phyloP scores from a whole-genome alignment of 495 filamentous ascomycete species.

The Diplogelasinospora grovesii region DNA sequence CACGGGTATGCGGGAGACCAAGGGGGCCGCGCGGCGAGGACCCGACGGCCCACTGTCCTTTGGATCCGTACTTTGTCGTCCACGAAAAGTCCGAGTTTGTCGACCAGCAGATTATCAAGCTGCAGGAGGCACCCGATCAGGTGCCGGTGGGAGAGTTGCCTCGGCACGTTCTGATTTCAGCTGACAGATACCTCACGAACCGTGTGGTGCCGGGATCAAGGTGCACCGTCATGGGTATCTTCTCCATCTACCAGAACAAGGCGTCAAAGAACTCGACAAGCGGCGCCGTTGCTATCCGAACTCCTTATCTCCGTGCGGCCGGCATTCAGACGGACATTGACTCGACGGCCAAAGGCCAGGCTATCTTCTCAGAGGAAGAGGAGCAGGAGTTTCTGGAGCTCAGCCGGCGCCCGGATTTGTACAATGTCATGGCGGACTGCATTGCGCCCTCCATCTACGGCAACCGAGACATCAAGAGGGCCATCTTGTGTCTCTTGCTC shows the following conservation, averaged over 20 bases:
- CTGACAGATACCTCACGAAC: conserved; percentile 93
- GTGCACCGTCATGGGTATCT: conserved; percentile 94
- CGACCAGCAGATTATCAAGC: conserved; percentile 96
- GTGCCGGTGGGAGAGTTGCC: conserved; percentile 97
- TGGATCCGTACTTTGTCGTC: conserved; percentile 92
- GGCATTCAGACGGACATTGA: conserved; percentile 88
- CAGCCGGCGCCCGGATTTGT: conserved; percentile 84
- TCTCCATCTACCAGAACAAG: conserved; percentile 93
- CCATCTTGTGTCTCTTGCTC: conserved; percentile 91
- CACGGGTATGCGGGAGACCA: conserved; percentile 63
- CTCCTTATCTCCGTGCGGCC: conserved; percentile 91
- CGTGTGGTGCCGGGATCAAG: conserved; percentile 91
- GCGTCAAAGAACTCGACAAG: conserved; percentile 69
- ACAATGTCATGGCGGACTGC: conserved; percentile 80
- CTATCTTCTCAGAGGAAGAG: conserved; percentile 87
- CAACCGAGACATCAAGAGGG: conserved; percentile 93
- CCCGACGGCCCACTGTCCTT: conserved; percentile 63
- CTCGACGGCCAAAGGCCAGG: conserved; percentile 78
- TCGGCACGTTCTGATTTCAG: conserved; percentile 87
- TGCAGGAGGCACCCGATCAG: conserved; percentile 97
- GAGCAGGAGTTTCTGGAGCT: conserved; percentile 97
- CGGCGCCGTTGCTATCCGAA: conserved; percentile 86
- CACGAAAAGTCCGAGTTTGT: conserved; percentile 95
- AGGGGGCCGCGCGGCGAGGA: conserved; percentile 52
- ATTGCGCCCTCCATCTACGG: conserved; percentile 98